Base-by-base conservation (phyloP, 1,284 basidiomycete species). In the Stereum hirsutum region DNA sequence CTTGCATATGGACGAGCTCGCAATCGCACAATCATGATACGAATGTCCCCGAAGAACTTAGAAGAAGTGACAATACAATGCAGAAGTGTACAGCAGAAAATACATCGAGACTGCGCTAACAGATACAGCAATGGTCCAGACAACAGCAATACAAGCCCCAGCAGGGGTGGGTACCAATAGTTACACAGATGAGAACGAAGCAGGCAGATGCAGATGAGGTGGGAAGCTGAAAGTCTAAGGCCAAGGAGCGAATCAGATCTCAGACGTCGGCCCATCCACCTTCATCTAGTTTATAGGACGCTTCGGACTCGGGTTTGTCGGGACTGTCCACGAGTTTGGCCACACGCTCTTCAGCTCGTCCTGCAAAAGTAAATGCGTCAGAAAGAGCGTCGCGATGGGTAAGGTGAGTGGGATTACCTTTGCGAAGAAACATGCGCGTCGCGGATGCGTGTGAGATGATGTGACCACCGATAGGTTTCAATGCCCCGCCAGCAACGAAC, bases 321-420 rank as follows among this genome's bases (percentile, higher is more conserved):
- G 92, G 92, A 54, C 88, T 92, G 59, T 96, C 92, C 32, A 92
- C 87, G 3, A 96, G 72, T 59, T 95, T 96, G n/a, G 91, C 91
- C 24, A 95, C 89, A 45, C 92, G 84, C 65, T 96, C 92, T 58
- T 95, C 92, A 4, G 89, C 92, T 36, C 91, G 81, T 50, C 92
- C 90, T 87, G 52, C 17, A 38, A 19, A 21, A 26, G 15, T 58
- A 24, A 57, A 59, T 14, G 57, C 58, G 41, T 27, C 41, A 30
- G 27, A 11, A 44, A 35, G 20, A 34, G 41, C 38, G 6, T 19
- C 14, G 41, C 28, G 14, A 31, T 24, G 5, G 32, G 17, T 14
- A 19, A 34, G 43, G 24, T 26, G 24, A n/a, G 10, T 51, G 24
- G 32, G 17, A 58, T 49, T 50, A 82, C 90, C 91, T 75, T 92